phyloP scores from a whole-genome alignment of 1,284 basidiomycete genomes.

The Cystobasidiaceae sp. region DNA sequence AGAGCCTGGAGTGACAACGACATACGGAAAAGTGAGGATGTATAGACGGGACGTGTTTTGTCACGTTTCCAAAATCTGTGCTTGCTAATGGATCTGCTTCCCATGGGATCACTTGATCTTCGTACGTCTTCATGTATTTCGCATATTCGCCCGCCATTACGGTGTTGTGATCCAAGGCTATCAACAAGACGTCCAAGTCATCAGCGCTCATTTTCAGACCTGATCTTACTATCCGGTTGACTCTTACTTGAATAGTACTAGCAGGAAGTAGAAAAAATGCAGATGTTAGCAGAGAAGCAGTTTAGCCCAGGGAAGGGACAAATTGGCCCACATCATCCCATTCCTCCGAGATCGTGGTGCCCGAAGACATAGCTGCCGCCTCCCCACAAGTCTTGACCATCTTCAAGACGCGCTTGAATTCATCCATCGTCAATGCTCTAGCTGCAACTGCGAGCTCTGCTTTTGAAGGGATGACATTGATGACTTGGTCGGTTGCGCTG shows the following conservation, averaged over 20 bases:
- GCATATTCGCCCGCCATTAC: slow-evolving; percentile 37
- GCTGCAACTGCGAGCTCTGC: slow-evolving; percentile 28
- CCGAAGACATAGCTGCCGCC: slow-evolving; percentile 64
- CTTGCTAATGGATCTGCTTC: slow-evolving; percentile 31
- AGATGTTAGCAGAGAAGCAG: too few species aligned
- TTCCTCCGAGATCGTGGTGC: slow-evolving; percentile 57
- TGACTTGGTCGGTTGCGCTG: slow-evolving; percentile 43
- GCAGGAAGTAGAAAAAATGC: too few species aligned
- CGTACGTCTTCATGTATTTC: slow-evolving; percentile 35
- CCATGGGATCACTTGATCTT: slow-evolving; percentile 33
- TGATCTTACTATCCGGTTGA: too few species aligned
- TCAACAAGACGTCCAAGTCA: slow-evolving; percentile 33
- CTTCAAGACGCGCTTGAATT: slow-evolving; percentile 37
- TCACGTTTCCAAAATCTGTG: slow-evolving; percentile 45
- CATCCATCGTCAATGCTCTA: slow-evolving; percentile 34
- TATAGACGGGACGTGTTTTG: slow-evolving; percentile 42
- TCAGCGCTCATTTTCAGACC: too few species aligned
- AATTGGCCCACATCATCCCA: slow-evolving; percentile 38
- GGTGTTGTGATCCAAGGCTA: neutral
- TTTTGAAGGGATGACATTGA: slow-evolving; percentile 45
- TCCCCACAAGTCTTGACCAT: slow-evolving; percentile 44
- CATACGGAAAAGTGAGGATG: slow-evolving; percentile 46
- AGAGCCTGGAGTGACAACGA: too few species aligned
- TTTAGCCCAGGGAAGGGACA: too few species aligned
- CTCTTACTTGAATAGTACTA: too few species aligned